Conservation (phyloP, 2,329 filamentous ascomycete genomes). For the Elsinoe necatrix region DNA sequence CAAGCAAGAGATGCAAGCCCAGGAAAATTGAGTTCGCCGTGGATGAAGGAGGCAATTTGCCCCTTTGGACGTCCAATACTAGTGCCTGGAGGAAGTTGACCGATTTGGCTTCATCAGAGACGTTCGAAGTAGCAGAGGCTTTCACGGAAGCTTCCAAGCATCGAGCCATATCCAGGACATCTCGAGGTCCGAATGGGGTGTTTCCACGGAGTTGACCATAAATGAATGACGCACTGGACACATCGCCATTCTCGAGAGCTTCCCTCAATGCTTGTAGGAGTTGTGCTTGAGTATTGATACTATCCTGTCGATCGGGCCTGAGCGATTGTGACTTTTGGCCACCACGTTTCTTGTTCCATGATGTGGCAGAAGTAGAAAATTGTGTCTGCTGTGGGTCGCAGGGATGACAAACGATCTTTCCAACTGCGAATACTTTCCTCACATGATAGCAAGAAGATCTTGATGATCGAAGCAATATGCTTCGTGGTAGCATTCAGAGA, state of each 20-base stretch:
- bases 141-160: conserved; percentile 32
- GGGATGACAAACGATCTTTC: not conserved
- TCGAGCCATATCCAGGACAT: conserved; percentile 29
- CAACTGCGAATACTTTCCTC: not conserved
- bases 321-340: not conserved
- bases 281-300: not conserved
- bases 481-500: conserved; percentile 1
- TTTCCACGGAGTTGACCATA: conserved; percentile 17
- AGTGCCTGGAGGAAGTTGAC: conserved; percentile 31
- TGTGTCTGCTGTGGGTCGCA: not conserved
- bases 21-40: conserved; percentile 40
- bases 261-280: conserved; percentile 18
- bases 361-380: not conserved
- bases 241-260: conserved; percentile 20
- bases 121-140: conserved; percentile 15
- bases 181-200: conserved; percentile 18
- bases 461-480: not conserved
- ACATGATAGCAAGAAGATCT: not conserved
- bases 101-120: conserved; percentile 3
- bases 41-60: conserved; percentile 30
- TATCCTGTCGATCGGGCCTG: not conserved
- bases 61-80: conserved; percentile 33
- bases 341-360: not conserved
- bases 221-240: conserved; percentile 19
- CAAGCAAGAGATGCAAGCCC: conserved; percentile 38